These are phyloP conservation scores for Pleurotus djamor DNA, from an alignment of 768 basidiomycete species.

Conservation along the genomic window DNA sequence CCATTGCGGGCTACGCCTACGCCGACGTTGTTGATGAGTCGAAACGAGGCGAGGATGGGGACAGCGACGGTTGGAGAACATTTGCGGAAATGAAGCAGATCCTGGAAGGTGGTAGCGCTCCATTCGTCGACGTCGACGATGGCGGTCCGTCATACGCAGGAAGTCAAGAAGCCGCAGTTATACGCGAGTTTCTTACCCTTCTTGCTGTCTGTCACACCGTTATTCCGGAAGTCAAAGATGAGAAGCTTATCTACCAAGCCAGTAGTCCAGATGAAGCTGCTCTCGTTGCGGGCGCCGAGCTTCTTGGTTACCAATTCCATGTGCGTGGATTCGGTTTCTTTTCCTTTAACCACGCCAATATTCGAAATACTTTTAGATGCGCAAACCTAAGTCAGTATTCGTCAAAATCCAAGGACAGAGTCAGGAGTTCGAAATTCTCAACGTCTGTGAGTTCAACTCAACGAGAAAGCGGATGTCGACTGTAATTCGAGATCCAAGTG, in stretches of 20 bases:
- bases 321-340: constrained; percentile 43
- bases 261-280: constrained; percentile 99
- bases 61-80: constrained; percentile 70
- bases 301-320: constrained; percentile 91
- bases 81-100: constrained; percentile 70
- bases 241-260: constrained; percentile 92
- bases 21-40: constrained; percentile 89
- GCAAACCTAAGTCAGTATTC: constrained; percentile 96
- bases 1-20: constrained; percentile 86
- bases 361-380: constrained; percentile 59
- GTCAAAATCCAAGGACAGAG: constrained; percentile 72
- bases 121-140: constrained; percentile 52
- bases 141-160: constrained; percentile 22
- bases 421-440: constrained; percentile 87
- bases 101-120: constrained; percentile 52
- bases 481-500: constrained; percentile 81
- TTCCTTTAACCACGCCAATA: neutral
- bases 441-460: constrained; percentile 99
- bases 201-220: constrained; percentile 98
- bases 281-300: constrained; percentile 89
- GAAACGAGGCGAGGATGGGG: constrained; percentile 63
- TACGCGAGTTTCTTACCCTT: constrained; percentile 75
- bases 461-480: constrained; percentile 99
- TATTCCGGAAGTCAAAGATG: constrained; percentile 88
- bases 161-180: constrained; percentile 47